phyloP scores from a whole-genome alignment of 1,284 basidiomycete genomes.

The Tetrapyrgos nigripes region DNA sequence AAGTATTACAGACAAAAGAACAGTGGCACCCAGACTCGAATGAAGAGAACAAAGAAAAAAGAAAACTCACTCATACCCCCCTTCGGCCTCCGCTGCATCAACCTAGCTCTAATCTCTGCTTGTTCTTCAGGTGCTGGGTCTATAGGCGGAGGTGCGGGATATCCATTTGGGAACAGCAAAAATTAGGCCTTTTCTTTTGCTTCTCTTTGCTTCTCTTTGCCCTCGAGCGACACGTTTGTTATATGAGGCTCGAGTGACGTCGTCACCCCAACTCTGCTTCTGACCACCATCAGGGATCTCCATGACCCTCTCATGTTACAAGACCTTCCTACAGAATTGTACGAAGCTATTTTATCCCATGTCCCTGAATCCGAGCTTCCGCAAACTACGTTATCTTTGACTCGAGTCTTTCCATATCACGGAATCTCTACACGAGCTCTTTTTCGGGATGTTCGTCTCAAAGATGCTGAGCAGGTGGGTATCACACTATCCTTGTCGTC shows the following conservation, averaged over 20 bases:
- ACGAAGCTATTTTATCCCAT: conserved; percentile 55
- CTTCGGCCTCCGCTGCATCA: conserved; percentile 54
- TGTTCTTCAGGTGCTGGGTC: conserved; percentile 80
- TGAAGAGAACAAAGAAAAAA: conserved; percentile 7
- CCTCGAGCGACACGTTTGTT: no score
- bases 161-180: conserved; percentile 81
- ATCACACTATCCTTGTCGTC: no score
- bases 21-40: no score
- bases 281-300: no score
- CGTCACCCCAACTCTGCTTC: no score
- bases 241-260: no score
- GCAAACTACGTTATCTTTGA: conserved; percentile 54
- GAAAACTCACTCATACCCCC: conserved; percentile 50
- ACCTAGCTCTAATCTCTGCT: conserved; percentile 54
- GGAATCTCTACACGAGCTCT: conserved; percentile 58
- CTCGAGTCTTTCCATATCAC: conserved; percentile 57
- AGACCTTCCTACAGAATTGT: conserved; percentile 71
- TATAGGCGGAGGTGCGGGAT: conserved; percentile 68
- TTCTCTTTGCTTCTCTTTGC: no score
- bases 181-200: conserved; percentile 61
- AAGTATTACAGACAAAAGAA: no score
- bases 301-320: no score
- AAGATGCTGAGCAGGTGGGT: conserved; percentile 42
- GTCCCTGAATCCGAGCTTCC: conserved; percentile 47
- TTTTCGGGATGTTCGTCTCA: conserved; percentile 56